Conservation (phyloP, 805 yeast species). For the Candida ovalis region DNA sequence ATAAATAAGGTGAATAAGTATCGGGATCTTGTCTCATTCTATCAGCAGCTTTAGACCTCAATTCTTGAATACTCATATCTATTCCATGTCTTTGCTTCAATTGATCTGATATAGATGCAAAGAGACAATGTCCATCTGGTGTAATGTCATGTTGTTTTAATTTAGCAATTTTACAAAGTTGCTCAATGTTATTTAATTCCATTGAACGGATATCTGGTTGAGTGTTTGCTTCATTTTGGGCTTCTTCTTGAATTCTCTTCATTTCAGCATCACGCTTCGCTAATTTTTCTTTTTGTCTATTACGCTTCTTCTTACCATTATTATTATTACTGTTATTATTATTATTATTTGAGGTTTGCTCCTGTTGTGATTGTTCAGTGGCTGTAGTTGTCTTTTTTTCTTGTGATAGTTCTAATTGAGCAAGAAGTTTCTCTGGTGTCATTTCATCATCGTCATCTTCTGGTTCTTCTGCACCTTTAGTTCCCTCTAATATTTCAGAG, state of each 20-base stretch:
- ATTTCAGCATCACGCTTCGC: constrained; percentile 73
- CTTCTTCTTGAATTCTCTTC: constrained; percentile 59
- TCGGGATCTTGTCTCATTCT: constrained; percentile 63
- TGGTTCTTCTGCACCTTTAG: constrained; percentile 13
- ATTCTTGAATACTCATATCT: constrained; percentile 40
- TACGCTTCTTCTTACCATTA: constrained; percentile 45
- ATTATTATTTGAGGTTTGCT: constrained; percentile 1
- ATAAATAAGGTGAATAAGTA: constrained; percentile 75
- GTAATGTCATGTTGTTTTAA: constrained; percentile 63
- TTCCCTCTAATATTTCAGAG: background rate
- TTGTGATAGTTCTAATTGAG: constrained; percentile 46
- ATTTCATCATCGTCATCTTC: constrained; percentile 39
- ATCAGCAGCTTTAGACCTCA: constrained; percentile 62
- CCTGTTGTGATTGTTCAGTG: background rate
- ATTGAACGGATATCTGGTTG: constrained; percentile 66
- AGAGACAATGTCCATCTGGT: constrained; percentile 95
- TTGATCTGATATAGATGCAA: constrained; percentile 83
- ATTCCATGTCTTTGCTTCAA: constrained; percentile 48
- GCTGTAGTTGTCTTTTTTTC: constrained; percentile 5
- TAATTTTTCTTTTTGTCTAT: constrained; percentile 79
- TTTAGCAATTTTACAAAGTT: constrained; percentile 44
- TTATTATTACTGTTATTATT: constrained; percentile 12
- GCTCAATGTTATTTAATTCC: constrained; percentile 64
- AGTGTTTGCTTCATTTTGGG: constrained; percentile 61
- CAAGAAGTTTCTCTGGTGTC: constrained; percentile 65